These are phyloP conservation scores for Cordyceps tenuipes DNA, from an alignment of 2,329 filamentous ascomycete genomes.

Conservation along the genomic window DNA sequence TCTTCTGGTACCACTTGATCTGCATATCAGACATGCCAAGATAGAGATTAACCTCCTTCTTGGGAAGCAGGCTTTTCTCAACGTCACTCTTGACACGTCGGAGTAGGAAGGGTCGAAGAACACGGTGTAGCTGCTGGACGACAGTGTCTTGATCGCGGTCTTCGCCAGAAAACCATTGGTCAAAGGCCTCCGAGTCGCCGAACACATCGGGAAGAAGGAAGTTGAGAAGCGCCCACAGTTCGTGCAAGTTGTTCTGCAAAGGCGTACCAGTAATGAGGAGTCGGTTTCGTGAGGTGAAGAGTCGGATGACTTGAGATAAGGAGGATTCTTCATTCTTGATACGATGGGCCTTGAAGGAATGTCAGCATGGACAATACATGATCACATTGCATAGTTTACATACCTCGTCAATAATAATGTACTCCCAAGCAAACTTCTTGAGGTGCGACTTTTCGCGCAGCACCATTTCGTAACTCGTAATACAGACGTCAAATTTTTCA, in stretches of 20 bases:
- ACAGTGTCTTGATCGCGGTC: constrained; percentile 89
- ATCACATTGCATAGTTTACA: not conserved
- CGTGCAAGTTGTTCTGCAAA: constrained; percentile 94
- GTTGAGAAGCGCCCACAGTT: constrained; percentile 94
- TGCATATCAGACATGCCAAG: constrained; percentile 99
- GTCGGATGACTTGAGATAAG: constrained; percentile 86
- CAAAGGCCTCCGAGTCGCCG: constrained; percentile 91
- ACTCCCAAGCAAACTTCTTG: constrained; percentile 98
- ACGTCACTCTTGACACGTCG: constrained; percentile 96
- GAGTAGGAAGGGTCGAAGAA: constrained; percentile 85
- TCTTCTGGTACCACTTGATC: constrained; percentile 98
- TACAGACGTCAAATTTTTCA: constrained; percentile 94
- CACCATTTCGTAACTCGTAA: constrained; percentile 99
- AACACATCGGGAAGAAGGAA: constrained; percentile 98
- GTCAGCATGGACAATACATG: not conserved
- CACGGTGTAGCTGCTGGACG: constrained; percentile 89
- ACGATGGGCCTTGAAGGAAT: constrained; percentile 57
- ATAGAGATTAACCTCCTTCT: constrained; percentile 96
- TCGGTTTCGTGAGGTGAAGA: constrained; percentile 93
- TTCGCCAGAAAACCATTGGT: constrained; percentile 94
- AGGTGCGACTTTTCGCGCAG: constrained; percentile 87
- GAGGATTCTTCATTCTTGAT: constrained; percentile 99
- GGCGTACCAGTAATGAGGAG: constrained; percentile 94
- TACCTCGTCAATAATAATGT: constrained; percentile 93
- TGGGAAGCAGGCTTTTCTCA: constrained; percentile 92